Percentiles rank a stretch among this genome's conserved stretches.
phyloP scores from a whole-genome alignment of 2,329 filamentous ascomycete species.

The Fusarium anguioides region DNA sequence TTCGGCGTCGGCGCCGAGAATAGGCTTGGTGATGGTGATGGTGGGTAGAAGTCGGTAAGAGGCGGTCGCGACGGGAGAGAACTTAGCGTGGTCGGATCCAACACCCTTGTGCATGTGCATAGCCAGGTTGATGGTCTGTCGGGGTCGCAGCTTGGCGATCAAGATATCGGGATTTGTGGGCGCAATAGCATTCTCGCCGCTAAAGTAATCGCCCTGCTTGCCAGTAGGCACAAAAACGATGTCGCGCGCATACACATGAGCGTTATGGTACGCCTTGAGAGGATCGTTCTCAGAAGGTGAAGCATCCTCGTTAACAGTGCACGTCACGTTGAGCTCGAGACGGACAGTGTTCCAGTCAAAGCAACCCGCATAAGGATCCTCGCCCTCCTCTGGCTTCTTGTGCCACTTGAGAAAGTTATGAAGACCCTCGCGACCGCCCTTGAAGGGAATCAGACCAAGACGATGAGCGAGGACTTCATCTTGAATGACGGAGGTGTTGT shows the following conservation, averaged over 20 bases:
- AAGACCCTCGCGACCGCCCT: constrained; percentile 80
- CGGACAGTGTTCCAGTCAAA: constrained; percentile 90
- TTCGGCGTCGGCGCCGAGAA: constrained; percentile 84
- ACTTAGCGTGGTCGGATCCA: constrained; percentile 95
- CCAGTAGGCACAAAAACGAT: constrained; percentile 82
- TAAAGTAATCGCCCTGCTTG: constrained; percentile 76
- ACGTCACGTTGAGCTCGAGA: constrained; percentile 80
- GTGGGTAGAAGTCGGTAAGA: constrained; percentile 90
- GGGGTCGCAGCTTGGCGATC: constrained; percentile 91
- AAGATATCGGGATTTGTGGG: constrained; percentile 93
- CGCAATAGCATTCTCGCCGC: constrained; percentile 73
- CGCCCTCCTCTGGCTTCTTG: constrained; percentile 73
- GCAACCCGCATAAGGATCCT: constrained; percentile 68
- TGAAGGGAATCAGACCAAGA: constrained; percentile 89
- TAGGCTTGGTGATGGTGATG: constrained; percentile 85
- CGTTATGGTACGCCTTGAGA: constrained; percentile 84
- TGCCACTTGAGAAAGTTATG: constrained; percentile 84
- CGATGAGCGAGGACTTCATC: constrained; percentile 95
- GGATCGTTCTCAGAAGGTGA: constrained; percentile 81
- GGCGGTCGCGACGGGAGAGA: constrained; percentile 94
- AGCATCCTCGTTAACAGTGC: constrained; percentile 81
- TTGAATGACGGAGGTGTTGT: constrained; percentile 98
- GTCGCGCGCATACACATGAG: constrained; percentile 82
- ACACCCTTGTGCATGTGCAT: constrained; percentile 97
- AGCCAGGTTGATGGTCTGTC: constrained; percentile 85